Conservation (phyloP, 805 yeast genomes). For the Starmerella tilneyi region DNA sequence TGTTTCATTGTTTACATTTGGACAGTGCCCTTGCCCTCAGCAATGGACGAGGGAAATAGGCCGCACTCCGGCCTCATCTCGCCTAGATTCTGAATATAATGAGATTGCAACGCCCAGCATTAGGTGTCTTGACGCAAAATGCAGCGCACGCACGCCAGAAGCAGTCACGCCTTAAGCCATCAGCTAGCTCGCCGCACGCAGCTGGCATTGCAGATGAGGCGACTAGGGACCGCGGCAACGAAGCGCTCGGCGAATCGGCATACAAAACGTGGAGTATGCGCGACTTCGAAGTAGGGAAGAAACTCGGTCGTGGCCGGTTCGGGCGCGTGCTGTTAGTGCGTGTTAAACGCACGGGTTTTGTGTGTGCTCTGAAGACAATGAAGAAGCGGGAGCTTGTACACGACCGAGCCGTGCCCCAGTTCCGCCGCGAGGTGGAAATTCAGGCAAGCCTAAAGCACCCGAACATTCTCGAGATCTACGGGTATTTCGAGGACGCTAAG, state of each 20-base stretch:
- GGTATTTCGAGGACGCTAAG: slow-evolving; percentile 71
- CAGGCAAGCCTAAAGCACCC: slow-evolving; percentile 68
- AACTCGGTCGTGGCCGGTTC: slow-evolving; percentile 85
- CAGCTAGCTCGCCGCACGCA: no score
- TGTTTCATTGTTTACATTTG: slow-evolving; percentile 3
- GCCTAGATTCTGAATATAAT: no score
- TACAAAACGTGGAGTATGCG: slow-evolving; percentile 34
- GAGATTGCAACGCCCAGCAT: neutral
- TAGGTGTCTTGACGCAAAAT: neutral
- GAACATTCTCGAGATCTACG: slow-evolving; percentile 68
- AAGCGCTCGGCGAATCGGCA: neutral
- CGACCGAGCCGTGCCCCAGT: slow-evolving; percentile 71
- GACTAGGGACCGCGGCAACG: neutral
- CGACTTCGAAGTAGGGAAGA: slow-evolving; percentile 79
- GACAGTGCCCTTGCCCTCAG: neutral
- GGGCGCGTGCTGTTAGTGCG: slow-evolving; percentile 86
- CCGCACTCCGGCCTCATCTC: neutral
- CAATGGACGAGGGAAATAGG: neutral
- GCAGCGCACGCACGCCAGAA: neutral
- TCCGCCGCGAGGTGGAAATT: slow-evolving; percentile 83
- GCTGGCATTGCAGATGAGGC: no score
- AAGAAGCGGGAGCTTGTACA: slow-evolving; percentile 65
- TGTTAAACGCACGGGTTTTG: slow-evolving; percentile 62
- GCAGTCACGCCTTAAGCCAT: neutral
- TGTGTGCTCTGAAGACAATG: slow-evolving; percentile 90